Base-by-base conservation (phyloP, 78 protist genomes). In the Dictyostelium discoideum region DNA sequence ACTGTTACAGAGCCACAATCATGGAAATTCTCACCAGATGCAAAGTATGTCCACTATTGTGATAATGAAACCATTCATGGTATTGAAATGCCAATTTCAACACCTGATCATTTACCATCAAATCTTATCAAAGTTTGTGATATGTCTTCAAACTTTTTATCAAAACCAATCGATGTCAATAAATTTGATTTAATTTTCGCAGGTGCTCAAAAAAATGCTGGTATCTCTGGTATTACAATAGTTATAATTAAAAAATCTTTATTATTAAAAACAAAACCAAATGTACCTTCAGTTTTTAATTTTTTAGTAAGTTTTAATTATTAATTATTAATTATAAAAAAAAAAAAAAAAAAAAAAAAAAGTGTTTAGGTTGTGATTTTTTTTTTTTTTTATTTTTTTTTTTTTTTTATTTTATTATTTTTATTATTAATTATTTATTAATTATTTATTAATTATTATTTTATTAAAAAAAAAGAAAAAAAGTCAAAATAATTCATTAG, bases 201-300 rank as follows among this genome's bases (percentile, higher is more conserved):
- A 20, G 97, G 99, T 18, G 99, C 99, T 54, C 99, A 98, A 90
- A 99, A 99, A 98, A 99, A 99, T 86, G 74, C 98, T 29, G 99
- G 99, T 40, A 97, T 98, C 3, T 98, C 99, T 18, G 99, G 99
- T 54, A 72, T 98, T 26, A 97, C 99, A 29, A 60, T 99, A 44
- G 99, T 97, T 65, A 97, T 99, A 46, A 63, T 90, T 37, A 80
- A 95, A 50, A n/a, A 90, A 9, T 92, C 84, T 13, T 57, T 82
- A 74, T 29, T 97, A 3, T 93, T 32, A 57, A 86, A 87, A 97
- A 97, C 97, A 85, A 98, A 42, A 97, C 98, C 84, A 79, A 90
- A 50, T 80, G 97, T 77, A 92, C 86, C 93, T n/a, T 77, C 79
- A 85, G 92, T 77, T 37, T 85, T 85, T 57, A 93, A 81, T 46